Base-by-base conservation (phyloP, 1,284 basidiomycete species). In the Phlebopus sp. region DNA sequence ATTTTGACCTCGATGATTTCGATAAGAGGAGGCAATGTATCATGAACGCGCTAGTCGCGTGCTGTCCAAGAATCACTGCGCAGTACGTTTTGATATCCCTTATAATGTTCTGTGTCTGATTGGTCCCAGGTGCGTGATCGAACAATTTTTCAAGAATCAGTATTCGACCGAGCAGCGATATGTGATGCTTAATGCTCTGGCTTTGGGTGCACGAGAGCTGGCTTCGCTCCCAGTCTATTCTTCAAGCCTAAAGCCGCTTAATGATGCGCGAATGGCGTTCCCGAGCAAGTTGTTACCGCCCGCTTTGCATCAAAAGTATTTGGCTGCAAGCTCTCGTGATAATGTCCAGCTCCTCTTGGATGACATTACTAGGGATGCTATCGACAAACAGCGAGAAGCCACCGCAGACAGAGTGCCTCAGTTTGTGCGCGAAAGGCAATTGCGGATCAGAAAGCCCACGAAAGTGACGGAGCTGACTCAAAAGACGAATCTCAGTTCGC, bases 111-210 rank as follows among this genome's bases (percentile, higher is more conserved):
- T 11, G 8, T 45, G n/a, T 42, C 44, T 54, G 35, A 46, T 41
- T 52, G 21, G 36, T 13, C 17, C 44, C 60, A 95, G 92, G 3
- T 78, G 81, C 40, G 73, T 96, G n/a, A 84, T 89, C 38, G 92
- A 97, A 62, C 91, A 97, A 60, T 92, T 93, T 67, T 98, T 97
- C 70, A 84, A 86, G 51, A 87, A 89, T 42, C 90, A 95, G 56
- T 97, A 96, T 66, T 93, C 93, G 0, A 80, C 81, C 4, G 79
- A 83, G 18, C 93, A 98, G 60, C 84, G 94, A 10, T 86, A 82
- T 51, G 79, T 81, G 5, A 92, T 96, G 61, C 76, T 98, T 27
- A 92, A 89, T 45, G 86, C 92, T 0, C 71, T 99, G 1, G 92
- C 90, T 0, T 68, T 92, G 41, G 91, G 90, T 3, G 91, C 92